These are phyloP conservation scores for Fusarium sp. DNA, from an alignment of 2,329 filamentous ascomycete species.

Conservation along the genomic window DNA sequence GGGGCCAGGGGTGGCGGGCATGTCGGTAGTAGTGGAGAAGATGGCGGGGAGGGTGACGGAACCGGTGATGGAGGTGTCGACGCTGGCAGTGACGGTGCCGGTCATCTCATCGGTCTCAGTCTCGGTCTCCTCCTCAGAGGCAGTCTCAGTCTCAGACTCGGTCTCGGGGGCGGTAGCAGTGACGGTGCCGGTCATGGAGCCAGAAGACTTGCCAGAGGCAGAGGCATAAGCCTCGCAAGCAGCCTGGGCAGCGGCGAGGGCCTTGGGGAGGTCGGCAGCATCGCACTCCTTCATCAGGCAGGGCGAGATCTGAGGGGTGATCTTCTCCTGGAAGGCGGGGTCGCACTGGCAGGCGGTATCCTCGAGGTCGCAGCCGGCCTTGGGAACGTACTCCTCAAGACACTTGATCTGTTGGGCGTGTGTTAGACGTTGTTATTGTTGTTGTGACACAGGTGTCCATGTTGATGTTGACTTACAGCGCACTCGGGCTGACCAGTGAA, in stretches of 20 bases:
- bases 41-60: constrained; percentile 28
- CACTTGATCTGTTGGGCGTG: constrained; percentile 48
- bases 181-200: constrained; percentile 13
- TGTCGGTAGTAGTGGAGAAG: constrained; percentile 29
- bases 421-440: neutral
- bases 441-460: neutral
- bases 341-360: constrained; percentile 57
- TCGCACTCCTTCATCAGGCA: constrained; percentile 54
- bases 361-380: constrained; percentile 52
- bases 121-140: neutral
- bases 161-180: neutral
- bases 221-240: constrained; percentile 46
- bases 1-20: constrained; percentile 22
- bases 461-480: constrained; percentile 52
- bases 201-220: constrained; percentile 17
- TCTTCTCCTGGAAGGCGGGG: constrained; percentile 47
- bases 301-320: constrained; percentile 45
- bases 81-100: neutral
- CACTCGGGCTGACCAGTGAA: constrained; percentile 53
- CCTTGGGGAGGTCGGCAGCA: constrained; percentile 46
- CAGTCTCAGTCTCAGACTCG: neutral
- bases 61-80: neutral
- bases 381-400: constrained; percentile 50
- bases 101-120: neutral
- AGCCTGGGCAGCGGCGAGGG: constrained; percentile 47